These are phyloP conservation scores for Alternaria solani DNA, from an alignment of 2,329 filamentous ascomycete species.

Conservation along the genomic window DNA sequence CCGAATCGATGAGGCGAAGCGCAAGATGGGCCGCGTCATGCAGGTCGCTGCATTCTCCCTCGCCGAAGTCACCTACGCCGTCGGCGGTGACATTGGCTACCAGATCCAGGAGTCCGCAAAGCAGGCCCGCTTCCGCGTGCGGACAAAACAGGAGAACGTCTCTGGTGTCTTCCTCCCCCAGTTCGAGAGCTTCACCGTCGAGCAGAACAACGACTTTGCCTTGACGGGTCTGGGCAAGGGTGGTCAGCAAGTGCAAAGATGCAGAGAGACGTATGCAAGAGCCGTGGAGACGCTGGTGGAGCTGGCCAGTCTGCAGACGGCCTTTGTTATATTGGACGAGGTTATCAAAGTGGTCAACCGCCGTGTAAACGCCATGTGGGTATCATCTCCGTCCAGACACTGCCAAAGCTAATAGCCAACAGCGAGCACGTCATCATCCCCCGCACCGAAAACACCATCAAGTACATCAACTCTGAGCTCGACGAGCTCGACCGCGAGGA, in stretches of 20 bases:
- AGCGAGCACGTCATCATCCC: slow-evolving; percentile 96
- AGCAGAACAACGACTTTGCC: slow-evolving; percentile 94
- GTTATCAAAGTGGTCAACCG: slow-evolving; percentile 99
- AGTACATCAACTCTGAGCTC: slow-evolving; percentile 98
- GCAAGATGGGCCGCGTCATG: slow-evolving; percentile 99
- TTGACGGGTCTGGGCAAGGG: slow-evolving; percentile 96
- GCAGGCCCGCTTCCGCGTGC: slow-evolving; percentile 88
- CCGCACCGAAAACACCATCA: slow-evolving; percentile 98
- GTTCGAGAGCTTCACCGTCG: slow-evolving; percentile 89
- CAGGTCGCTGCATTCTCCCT: slow-evolving; percentile 98
- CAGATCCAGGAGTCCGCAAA: slow-evolving; percentile 97
- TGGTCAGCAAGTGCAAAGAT: slow-evolving; percentile 94
- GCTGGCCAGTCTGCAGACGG: slow-evolving; percentile 93
- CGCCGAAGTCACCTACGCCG: slow-evolving; percentile 95
- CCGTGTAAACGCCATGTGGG: slow-evolving; percentile 94
- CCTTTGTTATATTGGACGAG: slow-evolving; percentile 96
- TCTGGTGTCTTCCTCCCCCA: slow-evolving; percentile 93
- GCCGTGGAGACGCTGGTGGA: slow-evolving; percentile 97
- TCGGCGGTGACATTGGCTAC: slow-evolving; percentile 91
- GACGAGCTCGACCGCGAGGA: slow-evolving; percentile 98
- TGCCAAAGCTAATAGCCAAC: slow-evolving; percentile 27
- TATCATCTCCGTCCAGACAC: slow-evolving; percentile 25
- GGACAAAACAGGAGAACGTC: slow-evolving; percentile 97
- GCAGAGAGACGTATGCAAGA: slow-evolving; percentile 92
- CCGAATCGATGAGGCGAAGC: slow-evolving; percentile 97